These are phyloP conservation scores for Phaeoacremonium minimum DNA, from an alignment of 2,329 filamentous ascomycete genomes.

Conservation along the genomic window DNA sequence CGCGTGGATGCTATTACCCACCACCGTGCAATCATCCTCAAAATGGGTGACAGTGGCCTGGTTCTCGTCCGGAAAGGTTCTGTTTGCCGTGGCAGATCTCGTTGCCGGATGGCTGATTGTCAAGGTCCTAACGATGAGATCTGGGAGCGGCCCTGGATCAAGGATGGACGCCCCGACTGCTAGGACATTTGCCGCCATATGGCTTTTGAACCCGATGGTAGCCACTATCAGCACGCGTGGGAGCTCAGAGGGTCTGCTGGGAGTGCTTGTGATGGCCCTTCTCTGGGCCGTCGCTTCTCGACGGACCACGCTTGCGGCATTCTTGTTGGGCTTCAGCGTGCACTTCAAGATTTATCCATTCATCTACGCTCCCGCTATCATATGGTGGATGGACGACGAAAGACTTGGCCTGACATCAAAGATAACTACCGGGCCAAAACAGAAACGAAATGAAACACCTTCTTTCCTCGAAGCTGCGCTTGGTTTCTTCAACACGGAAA, in stretches of 20 bases:
- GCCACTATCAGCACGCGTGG: constrained; percentile 93
- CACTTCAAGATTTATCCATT: constrained; percentile 99
- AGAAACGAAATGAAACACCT: background rate
- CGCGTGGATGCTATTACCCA: constrained; percentile 86
- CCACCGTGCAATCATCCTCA: constrained; percentile 41
- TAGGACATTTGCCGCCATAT: constrained; percentile 76
- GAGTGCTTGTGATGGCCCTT: constrained; percentile 76
- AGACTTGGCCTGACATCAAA: constrained; percentile 28
- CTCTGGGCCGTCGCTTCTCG: constrained; percentile 74
- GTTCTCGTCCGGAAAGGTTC: constrained; percentile 81
- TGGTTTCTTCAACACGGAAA: constrained; percentile 46
- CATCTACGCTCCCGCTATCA: constrained; percentile 79
- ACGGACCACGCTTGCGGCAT: constrained; percentile 61
- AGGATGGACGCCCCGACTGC: constrained; percentile 51
- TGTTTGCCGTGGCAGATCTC: constrained; percentile 83
- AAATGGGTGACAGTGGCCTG: constrained; percentile 28
- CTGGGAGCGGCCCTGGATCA: constrained; percentile 15
- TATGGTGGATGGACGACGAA: constrained; percentile 73
- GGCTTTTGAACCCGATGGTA: constrained; percentile 97
- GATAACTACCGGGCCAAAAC: background rate
- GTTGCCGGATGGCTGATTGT: constrained; percentile 76
- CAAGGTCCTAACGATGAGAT: constrained; percentile 27
- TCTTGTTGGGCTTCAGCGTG: constrained; percentile 76
- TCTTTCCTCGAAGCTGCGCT: constrained; percentile 18
- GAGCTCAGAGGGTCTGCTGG: constrained; percentile 86